Base-by-base conservation (phyloP, 805 yeast genomes). In the Komagataella pastoris region DNA sequence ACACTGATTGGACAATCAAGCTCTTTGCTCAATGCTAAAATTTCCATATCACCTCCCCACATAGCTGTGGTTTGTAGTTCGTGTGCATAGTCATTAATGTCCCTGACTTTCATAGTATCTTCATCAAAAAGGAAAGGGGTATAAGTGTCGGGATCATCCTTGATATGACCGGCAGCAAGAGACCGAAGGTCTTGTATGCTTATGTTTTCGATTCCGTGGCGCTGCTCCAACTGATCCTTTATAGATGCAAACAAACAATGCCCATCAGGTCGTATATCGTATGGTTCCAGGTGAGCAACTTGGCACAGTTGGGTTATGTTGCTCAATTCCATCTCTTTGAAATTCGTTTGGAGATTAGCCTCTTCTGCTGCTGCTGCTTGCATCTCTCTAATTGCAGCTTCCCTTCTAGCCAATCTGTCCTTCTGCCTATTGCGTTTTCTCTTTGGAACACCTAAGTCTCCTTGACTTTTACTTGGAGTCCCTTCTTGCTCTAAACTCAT, bases 11-110 rank as follows among this genome's bases (percentile, higher is more conserved):
- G 86, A 57, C 86, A 80, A 54, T 82, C 73, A 58, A 74, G 85
- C n/a, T 77, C 79, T 54, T 79, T 74, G 1, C 95, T 75, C 46
- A 90, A 70, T 0, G 97, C 97, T 61, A 87, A 65, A 17, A 91
- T 81, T 69, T 91, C 99, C 71, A 88, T 71, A 59, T 93, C 97
- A 7, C 96, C 93, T 23, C 99, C 99, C 99, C 99, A 91, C 72
- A 86, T 78, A 0, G 95, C 81, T 0, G 96, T 88, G n/a, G 65
- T 71, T 54, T 77, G 85, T 53, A 91, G 73, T 55, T 81, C 83
- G 3, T 70, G 65, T 3, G 87, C 76, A 63, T 93, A 93, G 19
- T 77, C 78, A 44, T 77, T 82, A 24, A 90, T 66, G 56, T 85
- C 85, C 49, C 75, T 73, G 54, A 87, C 57, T 6, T 76, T 69